Conservation (phyloP, 352 stramenopile genomes). For the Phytophthora parvispora region DNA sequence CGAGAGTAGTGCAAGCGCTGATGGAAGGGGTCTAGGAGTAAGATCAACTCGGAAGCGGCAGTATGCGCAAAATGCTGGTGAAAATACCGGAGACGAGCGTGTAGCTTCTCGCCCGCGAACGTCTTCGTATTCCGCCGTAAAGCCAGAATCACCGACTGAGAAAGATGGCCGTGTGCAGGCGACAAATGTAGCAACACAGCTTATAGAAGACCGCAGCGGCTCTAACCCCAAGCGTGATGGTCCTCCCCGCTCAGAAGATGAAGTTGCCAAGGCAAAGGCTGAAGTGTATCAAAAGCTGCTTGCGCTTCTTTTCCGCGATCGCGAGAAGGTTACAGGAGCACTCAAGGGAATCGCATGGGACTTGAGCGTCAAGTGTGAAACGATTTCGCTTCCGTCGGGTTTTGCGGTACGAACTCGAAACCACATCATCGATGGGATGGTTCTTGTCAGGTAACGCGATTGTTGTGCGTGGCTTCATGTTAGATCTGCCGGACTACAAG, state of each 20-base stretch:
- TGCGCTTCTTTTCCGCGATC: slow-evolving; percentile 59
- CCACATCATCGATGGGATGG: slow-evolving; percentile 4
- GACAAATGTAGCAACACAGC: slow-evolving; percentile 21
- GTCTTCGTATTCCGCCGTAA: slow-evolving; percentile 23
- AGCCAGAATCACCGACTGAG: slow-evolving; percentile 4
- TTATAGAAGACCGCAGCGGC: slow-evolving; percentile 66
- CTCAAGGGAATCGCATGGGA: slow-evolving; percentile 60
- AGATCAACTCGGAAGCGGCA: slow-evolving; percentile 38
- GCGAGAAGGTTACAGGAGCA: slow-evolving; percentile 38
- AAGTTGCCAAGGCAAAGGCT: slow-evolving; percentile 51
- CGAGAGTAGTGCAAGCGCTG: background rate
- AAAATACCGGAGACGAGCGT: slow-evolving; percentile 26
- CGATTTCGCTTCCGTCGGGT: slow-evolving; percentile 29
- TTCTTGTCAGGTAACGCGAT: background rate
- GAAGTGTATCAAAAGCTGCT: slow-evolving; percentile 75
- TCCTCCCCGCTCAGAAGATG: slow-evolving; percentile 37
- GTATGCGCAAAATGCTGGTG: slow-evolving; percentile 30
- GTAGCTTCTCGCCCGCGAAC: slow-evolving; percentile 31
- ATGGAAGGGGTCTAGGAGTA: slow-evolving; percentile 25
- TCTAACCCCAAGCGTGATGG: slow-evolving; percentile 30
- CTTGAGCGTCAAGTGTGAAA: slow-evolving; percentile 30
- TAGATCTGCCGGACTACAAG: slow-evolving; percentile 39
- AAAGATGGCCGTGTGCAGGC: slow-evolving; percentile 4
- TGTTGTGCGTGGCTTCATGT: no score
- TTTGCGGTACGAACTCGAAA: slow-evolving; percentile 47